A percentile compares a stretch with the other conserved stretches of the same genome.
Evolutionary conservation across 768 basidiomycete species (phyloP).

Genomic region (Auriscalpium microsporum): DNA sequence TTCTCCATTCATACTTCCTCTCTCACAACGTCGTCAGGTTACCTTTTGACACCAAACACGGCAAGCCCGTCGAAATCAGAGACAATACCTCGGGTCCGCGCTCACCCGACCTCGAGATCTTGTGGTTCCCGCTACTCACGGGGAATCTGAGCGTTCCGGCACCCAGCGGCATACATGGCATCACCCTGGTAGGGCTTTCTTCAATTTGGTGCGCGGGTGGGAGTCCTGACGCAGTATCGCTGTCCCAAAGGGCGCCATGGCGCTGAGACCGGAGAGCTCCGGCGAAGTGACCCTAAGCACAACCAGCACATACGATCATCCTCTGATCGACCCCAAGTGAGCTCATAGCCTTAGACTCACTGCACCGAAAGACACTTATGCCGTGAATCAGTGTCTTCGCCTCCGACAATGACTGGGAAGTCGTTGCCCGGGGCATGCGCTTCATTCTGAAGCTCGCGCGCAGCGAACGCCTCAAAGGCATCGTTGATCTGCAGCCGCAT

Average conservation of each 20-base stretch:
- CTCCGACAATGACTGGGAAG: conserved; percentile 9
- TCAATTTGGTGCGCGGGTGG: too few species aligned
- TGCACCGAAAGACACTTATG: too few species aligned
- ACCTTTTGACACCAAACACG: neutral
- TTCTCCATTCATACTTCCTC: neutral
- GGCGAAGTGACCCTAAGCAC: conserved; percentile 6
- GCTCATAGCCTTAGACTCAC: neutral
- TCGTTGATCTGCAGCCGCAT: conserved; percentile 5
- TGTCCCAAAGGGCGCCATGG: neutral
- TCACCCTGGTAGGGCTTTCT: conserved; percentile 2
- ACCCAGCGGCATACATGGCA: conserved; percentile 4
- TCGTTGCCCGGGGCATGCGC: conserved; percentile 10
- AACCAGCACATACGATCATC: conserved; percentile 5
- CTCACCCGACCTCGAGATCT: conserved; percentile 10
- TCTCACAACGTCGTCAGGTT: too few species aligned
- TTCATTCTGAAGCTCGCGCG: conserved; percentile 6
- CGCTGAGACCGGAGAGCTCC: conserved; percentile 10
- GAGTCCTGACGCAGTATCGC: neutral
- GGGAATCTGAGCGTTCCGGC: neutral
- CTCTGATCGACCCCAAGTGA: conserved; percentile 6
- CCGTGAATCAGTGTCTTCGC: conserved; percentile 8
- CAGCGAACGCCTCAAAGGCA: conserved; percentile 3
- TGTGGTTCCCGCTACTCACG: conserved; percentile 6
- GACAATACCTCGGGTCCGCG: conserved; percentile 3
- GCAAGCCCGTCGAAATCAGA: conserved; percentile 1